Evolutionary conservation across 2,329 filamentous ascomycete species (phyloP).

Genomic region (Claviceps capensis): DNA sequence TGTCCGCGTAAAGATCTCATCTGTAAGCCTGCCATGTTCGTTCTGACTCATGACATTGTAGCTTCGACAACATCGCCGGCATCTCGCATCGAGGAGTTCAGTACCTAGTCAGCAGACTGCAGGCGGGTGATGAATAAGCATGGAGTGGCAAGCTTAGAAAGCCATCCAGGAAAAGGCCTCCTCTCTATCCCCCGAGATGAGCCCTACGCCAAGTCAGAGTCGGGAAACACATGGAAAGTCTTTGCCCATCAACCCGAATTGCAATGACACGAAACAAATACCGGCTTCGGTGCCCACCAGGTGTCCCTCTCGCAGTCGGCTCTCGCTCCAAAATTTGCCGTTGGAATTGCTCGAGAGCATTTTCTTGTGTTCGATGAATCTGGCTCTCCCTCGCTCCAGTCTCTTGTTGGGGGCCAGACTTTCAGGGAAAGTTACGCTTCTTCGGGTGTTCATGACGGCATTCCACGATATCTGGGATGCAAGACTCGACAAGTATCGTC

Average conservation of each 20-base stretch:
- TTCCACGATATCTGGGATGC: slow-evolving; percentile 25
- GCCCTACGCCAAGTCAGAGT: slow-evolving; percentile 34
- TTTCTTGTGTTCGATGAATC: slow-evolving; percentile 28
- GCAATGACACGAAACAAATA: slow-evolving; percentile 15
- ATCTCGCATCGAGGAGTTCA: too few species aligned
- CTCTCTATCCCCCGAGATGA: slow-evolving; percentile 19
- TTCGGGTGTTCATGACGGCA: slow-evolving; percentile 22
- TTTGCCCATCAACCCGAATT: neutral
- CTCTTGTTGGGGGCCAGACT: slow-evolving; percentile 31
- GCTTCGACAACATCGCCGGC: too few species aligned
- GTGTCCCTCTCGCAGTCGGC: slow-evolving; percentile 7
- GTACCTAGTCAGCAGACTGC: too few species aligned
- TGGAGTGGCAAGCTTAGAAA: too few species aligned
- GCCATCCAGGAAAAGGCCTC: neutral
- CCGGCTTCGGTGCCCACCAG: too few species aligned
- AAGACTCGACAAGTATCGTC: slow-evolving; percentile 7
- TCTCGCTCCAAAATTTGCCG: slow-evolving; percentile 26
- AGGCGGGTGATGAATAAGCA: too few species aligned
- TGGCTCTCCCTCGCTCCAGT: slow-evolving; percentile 17
- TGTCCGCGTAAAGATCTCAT: too few species aligned
- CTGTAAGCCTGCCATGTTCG: too few species aligned
- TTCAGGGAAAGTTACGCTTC: slow-evolving; percentile 25
- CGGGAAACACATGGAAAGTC: slow-evolving; percentile 28
- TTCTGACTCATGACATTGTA: too few species aligned
- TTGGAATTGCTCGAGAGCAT: slow-evolving; percentile 40